Evolutionary conservation across 1,139 yeast species (phyloP).

Genomic region (Zygosaccharomyces pseudobailii): DNA sequence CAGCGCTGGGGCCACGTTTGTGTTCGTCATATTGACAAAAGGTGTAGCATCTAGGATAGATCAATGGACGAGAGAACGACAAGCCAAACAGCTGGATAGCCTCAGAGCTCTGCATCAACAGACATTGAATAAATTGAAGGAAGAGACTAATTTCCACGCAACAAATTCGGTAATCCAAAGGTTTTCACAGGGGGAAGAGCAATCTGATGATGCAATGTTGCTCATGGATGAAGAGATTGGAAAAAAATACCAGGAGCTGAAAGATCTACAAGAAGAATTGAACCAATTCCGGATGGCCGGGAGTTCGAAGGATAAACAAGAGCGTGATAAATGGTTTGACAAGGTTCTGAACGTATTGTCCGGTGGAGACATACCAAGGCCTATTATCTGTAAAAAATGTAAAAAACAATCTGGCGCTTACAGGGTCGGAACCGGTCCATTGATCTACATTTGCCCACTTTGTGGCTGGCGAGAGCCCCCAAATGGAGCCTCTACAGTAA

Average conservation of each 20-base stretch:
- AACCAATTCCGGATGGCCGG: slow-evolving; percentile 18
- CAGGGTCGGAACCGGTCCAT: slow-evolving; percentile 42
- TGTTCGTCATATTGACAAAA: slow-evolving; percentile 9
- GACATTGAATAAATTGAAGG: slow-evolving; percentile 71
- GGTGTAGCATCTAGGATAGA: slow-evolving; percentile 13
- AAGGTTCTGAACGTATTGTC: slow-evolving; percentile 29
- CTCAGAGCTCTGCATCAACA: slow-evolving; percentile 51
- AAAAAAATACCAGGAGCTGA: slow-evolving; percentile 40
- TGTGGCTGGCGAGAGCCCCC: slow-evolving; percentile 47
- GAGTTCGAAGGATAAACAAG: slow-evolving; percentile 17
- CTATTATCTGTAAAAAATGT: slow-evolving; percentile 28
- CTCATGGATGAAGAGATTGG: slow-evolving; percentile 40
- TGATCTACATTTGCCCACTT: slow-evolving; percentile 64
- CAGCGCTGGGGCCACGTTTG: slow-evolving; percentile 9
- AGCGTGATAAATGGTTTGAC: slow-evolving; percentile 34
- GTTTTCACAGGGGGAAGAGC: slow-evolving; percentile 46
- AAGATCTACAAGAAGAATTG: slow-evolving; percentile 38
- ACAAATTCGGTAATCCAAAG: slow-evolving; percentile 69
- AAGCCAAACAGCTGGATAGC: slow-evolving; percentile 31
- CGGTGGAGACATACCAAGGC: slow-evolving; percentile 27
- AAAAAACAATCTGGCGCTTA: slow-evolving; percentile 24
- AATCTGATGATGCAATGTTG: slow-evolving; percentile 33
- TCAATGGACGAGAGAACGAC: slow-evolving; percentile 19
- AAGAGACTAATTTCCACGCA: slow-evolving; percentile 69
- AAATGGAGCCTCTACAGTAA: not conserved